Evolutionary conservation across 2,329 filamentous ascomycete species (phyloP).

Genomic region (Alternaria sp.): DNA sequence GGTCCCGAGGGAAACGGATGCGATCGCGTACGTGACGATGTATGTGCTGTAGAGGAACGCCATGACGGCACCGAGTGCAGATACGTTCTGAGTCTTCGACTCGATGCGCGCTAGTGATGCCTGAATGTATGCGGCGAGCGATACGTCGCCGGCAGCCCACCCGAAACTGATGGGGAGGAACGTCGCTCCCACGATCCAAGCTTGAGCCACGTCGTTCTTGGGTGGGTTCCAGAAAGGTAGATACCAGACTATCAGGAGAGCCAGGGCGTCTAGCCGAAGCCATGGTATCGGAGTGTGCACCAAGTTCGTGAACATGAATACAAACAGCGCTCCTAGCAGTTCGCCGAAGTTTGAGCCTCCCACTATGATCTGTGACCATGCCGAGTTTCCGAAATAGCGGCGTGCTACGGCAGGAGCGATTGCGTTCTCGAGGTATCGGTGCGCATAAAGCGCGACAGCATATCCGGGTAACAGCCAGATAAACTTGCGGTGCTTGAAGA

Average conservation of each 20-base stretch:
- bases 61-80: slow-evolving; percentile 59
- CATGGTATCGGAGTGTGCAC: slow-evolving; percentile 59
- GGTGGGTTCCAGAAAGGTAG: slow-evolving; percentile 56
- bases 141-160: slow-evolving; percentile 61
- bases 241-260: slow-evolving; percentile 58
- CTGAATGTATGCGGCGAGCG: slow-evolving; percentile 59
- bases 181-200: slow-evolving; percentile 55
- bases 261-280: slow-evolving; percentile 57
- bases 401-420: slow-evolving; percentile 56
- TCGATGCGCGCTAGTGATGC: slow-evolving; percentile 57
- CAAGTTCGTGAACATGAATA: slow-evolving; percentile 58
- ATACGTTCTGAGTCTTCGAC: slow-evolving; percentile 53
- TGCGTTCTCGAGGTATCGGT: slow-evolving; percentile 59
- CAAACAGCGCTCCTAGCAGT: slow-evolving; percentile 56
- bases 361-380: slow-evolving; percentile 59
- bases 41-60: slow-evolving; percentile 59
- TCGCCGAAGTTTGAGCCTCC: slow-evolving; percentile 60
- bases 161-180: slow-evolving; percentile 56
- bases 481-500: slow-evolving; percentile 57
- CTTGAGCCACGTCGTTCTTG: slow-evolving; percentile 50
- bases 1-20: slow-evolving; percentile 53
- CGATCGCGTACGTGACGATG: slow-evolving; percentile 56
- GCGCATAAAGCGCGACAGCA: slow-evolving; percentile 57
- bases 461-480: slow-evolving; percentile 60
- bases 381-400: slow-evolving; percentile 56